Base-by-base conservation (phyloP, 331 rosid species). In the Rhamnella rubrinervis region DNA sequence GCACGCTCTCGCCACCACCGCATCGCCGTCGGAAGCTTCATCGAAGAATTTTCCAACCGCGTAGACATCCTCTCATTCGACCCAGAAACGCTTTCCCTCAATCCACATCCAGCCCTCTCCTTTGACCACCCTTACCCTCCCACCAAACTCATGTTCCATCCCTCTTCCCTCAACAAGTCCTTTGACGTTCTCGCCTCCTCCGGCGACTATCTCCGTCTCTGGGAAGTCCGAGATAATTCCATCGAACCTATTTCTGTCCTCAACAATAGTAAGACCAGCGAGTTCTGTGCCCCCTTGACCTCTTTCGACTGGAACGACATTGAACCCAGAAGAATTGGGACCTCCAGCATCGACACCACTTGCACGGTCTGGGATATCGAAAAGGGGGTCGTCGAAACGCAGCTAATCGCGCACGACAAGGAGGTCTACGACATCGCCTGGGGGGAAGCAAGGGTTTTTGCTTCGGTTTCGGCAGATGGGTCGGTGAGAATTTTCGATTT, bases 71-170 rank as follows among this genome's bases (percentile, higher is more conserved):
- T 95, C 73, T 72, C 87, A 18, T 95, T 95, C 89, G 87, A 91
- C 77, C 86, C 95, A 2, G 92, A 93, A 4, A 58, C 89, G 31
- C 80, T 81, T 41, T 55, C 92, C 51, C 39, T 93, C 0, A 68
- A 70, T 2, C 59, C 88, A 3, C 75, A 76, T 21, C 96, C 97
- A 7, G 49, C 86, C 1, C 98, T 95, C 73, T 91, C 97, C 59
- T 95, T 95, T 40, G 97, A 95, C 67, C 98, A 95, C 67, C 96
- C 98, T 1, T 91, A 95, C 79, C 98, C 98, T 6, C 96, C 98
- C 57, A 95, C 97, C 31, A 95, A 95, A 69, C 96, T 95, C 78
- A 89, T 91, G 97, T 95, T 95, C 89, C 96, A 89, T 63, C 98
- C 82, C 8, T 74, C 80, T 26, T 7, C 89, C 18, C 78, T 82